Evolutionary conservation across 2,329 filamentous ascomycete genomes (phyloP).

Genomic region (Aspergillus novofumigatus): DNA sequence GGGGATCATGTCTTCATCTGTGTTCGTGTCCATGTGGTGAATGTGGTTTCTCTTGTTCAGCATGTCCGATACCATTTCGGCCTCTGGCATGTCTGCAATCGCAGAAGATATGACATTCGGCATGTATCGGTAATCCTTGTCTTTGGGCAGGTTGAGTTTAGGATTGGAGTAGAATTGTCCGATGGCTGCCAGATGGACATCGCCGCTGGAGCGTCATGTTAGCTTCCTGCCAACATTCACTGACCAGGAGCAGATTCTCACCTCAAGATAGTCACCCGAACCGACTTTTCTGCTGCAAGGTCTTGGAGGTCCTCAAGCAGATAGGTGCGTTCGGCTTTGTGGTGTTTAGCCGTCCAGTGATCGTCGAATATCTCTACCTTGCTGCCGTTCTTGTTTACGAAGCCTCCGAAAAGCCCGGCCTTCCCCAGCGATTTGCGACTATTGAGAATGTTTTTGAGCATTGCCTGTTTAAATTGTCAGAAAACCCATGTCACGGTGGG

Average conservation of each 20-base stretch:
- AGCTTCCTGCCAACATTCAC: neutral
- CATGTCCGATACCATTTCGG: conserved; percentile 82
- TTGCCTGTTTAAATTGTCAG: conserved; percentile 49
- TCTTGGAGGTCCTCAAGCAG: conserved; percentile 90
- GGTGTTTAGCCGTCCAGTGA: conserved; percentile 94
- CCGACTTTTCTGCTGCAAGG: conserved; percentile 84
- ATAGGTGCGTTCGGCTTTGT: conserved; percentile 84
- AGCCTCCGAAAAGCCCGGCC: conserved; percentile 70
- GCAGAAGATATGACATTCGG: conserved; percentile 91
- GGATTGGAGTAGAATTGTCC: conserved; percentile 95
- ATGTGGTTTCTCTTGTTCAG: conserved; percentile 87
- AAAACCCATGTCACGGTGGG: conserved; percentile 28
- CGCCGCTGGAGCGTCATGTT: conserved; percentile 56
- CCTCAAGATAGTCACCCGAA: conserved; percentile 85
- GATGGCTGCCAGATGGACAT: conserved; percentile 87
- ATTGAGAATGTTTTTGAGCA: conserved; percentile 67
- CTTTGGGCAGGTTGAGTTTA: conserved; percentile 75
- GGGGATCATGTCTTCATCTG: conserved; percentile 93
- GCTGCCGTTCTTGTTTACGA: conserved; percentile 86
- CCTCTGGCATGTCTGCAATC: conserved; percentile 87
- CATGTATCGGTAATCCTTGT: conserved; percentile 94
- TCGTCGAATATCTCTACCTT: conserved; percentile 91
- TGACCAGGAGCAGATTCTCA: conserved; percentile 26
- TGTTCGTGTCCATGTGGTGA: conserved; percentile 63
- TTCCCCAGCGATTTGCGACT: conserved; percentile 84